Evolutionary conservation across 2,329 filamentous ascomycete genomes (phyloP).

Genomic region (Berkeleyomyces rouxiae): DNA sequence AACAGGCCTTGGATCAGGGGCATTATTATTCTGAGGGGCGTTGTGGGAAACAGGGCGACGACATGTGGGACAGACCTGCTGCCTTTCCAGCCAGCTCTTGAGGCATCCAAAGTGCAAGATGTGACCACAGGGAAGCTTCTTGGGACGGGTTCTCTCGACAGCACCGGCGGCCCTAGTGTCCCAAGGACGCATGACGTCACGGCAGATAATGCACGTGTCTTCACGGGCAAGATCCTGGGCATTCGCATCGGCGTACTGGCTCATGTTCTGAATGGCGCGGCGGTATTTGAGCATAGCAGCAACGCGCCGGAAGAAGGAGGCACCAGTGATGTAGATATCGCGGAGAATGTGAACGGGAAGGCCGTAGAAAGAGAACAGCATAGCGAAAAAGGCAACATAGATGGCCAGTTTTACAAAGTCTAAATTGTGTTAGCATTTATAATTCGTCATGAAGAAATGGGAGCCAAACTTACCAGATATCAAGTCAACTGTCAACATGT

Average conservation of each 20-base stretch:
- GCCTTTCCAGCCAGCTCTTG: slow-evolving; percentile 90
- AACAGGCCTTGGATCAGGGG: slow-evolving; percentile 18
- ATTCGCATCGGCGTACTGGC: slow-evolving; percentile 81
- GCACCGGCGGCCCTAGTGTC: slow-evolving; percentile 40
- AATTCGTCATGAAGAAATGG: not conserved
- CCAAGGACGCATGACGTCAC: slow-evolving; percentile 88
- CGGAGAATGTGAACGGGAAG: slow-evolving; percentile 93
- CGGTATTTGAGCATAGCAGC: slow-evolving; percentile 77
- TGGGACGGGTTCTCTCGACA: slow-evolving; percentile 72
- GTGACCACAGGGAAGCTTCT: slow-evolving; percentile 92
- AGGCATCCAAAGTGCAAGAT: slow-evolving; percentile 89
- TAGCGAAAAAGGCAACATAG: slow-evolving; percentile 82
- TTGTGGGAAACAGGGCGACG: slow-evolving; percentile 56
- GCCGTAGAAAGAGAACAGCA: slow-evolving; percentile 86
- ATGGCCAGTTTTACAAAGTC: slow-evolving; percentile 85
- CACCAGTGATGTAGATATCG: slow-evolving; percentile 83
- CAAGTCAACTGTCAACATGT: slow-evolving; percentile 76
- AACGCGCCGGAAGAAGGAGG: slow-evolving; percentile 82
- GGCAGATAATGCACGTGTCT: slow-evolving; percentile 93
- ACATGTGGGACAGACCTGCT: slow-evolving; percentile 94
- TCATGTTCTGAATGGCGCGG: slow-evolving; percentile 87
- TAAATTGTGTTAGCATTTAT: slow-evolving; percentile 19
- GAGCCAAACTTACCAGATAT: slow-evolving; percentile 43
- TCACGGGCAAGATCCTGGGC: slow-evolving; percentile 69
- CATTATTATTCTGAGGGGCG: slow-evolving; percentile 20